phyloP scores from a whole-genome alignment of 2,329 filamentous ascomycete species.

The Penicillium sp. region DNA sequence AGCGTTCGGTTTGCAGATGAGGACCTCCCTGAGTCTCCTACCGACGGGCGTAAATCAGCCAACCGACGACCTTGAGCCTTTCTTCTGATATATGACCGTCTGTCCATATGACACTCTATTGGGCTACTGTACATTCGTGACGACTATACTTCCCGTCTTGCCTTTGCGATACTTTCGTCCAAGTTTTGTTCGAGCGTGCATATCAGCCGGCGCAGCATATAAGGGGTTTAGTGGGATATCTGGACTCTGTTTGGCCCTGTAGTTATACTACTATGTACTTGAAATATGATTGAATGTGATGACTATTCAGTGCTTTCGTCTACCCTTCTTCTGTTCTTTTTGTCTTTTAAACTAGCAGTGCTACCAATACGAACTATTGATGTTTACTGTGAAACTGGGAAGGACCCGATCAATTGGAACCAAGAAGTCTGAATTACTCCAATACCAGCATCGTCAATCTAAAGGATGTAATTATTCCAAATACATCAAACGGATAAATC shows the following conservation, averaged over 20 bases:
- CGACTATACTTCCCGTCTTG: conserved; percentile 15
- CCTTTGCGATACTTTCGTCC: conserved; percentile 14
- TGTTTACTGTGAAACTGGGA: no score
- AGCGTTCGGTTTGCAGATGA: conserved; percentile 44
- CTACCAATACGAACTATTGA: no score
- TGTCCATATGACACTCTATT: background rate
- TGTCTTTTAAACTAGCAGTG: no score
- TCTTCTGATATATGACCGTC: conserved; percentile 13
- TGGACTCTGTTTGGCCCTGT: conserved; percentile 8
- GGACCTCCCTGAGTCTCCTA: conserved; percentile 40
- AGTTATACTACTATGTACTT: conserved; percentile 19
- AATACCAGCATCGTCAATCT: no score
- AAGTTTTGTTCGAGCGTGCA: conserved; percentile 20
- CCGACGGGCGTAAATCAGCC: conserved; percentile 37
- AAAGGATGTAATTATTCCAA: no score
- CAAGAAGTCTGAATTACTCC: no score
- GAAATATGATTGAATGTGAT: conserved; percentile 24
- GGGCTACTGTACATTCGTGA: conserved; percentile 19
- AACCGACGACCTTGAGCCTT: conserved; percentile 30
- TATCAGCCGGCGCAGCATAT: conserved; percentile 27
- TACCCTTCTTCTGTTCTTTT: no score
- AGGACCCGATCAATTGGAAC: no score
- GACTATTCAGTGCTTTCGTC: no score
- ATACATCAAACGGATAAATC: no score
- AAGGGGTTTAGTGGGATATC: conserved; percentile 13